Evolutionary conservation across 1,284 basidiomycete species (phyloP), one percentile per base, ranked within the genome.

Genomic region (Sporisorium graminicola): DNA sequence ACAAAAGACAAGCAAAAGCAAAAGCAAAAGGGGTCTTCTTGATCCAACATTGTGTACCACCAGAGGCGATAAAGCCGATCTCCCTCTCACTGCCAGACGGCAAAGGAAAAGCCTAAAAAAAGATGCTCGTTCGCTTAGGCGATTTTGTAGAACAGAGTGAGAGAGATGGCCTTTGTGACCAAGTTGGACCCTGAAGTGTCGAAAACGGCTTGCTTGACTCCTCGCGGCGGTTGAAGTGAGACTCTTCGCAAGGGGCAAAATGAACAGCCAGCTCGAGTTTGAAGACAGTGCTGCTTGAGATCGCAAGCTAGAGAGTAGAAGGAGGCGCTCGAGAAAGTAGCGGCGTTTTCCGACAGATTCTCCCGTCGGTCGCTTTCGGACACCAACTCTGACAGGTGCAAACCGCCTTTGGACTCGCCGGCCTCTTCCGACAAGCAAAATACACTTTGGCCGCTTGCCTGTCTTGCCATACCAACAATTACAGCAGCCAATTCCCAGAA

Each of bases 61-160:
- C 5, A 50, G n/a, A 31, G 47, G 53, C 54, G 54, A 55, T 55
- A 55, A 55, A 55, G 54, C 54, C 40, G 55, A 57, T 46, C 27
- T 44, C 40, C 5, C n/a, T 31, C 18, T 50, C 5, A 20, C 44
- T 40, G 29, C 6, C 7, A 43, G n/a, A 20, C 14, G 16, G 16
- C 8, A 20, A 22, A 27, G n/a, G n/a, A 55, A 14, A 43, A 42
- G 26, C 20, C 29, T 50, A 14, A 58, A 29, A 49, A 24, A 27
- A 52, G 5, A 24, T 24, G 7, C 10, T 27, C 2, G 9, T 35
- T 55, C 53, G 53, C 53, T 55, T 44, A 55, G 52, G 22, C 44
- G 10, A 26, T 14, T 26, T 35, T 35, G 8, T 35, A 35, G 35
- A 35, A 35, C 8, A 35, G 13, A 13, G 7, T 9, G 35, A 35